Base-by-base conservation (phyloP, 2,329 filamentous ascomycete genomes). In the Colletotrichum sp. region DNA sequence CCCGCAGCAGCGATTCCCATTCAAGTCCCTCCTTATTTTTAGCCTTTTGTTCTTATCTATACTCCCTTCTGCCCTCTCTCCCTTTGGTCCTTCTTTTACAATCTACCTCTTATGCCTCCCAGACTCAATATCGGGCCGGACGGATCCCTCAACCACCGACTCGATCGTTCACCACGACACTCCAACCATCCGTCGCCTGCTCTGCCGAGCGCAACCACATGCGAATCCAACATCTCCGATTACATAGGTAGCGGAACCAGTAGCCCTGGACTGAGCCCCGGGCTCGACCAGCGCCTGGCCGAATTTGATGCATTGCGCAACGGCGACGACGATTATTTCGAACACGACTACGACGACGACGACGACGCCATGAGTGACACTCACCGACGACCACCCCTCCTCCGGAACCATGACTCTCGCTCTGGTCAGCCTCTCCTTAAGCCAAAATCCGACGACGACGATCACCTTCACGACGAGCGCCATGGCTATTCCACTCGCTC, bases 331-430 rank as follows among this genome's bases (percentile, higher is more conserved):
- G 70, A 83, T 75, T 74, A 80, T 44, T 76, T 81, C 67, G 77
- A 81, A 76, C 71, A 81, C 76, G 81, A 83, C 73, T 82, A 83
- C 79, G 83, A 85, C 78, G 80, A 81, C 76, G 81, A 80, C 79
- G 81, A 86, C 68, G 85, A 84, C 76, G 84, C 86, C 78, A 86
- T 86, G 81, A 85, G 87, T 39, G 86, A 89, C 80, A 81, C 85
- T 69, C 81, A 82, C 77, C 86, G 82, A 77, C 86, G 88, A 77
- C 86, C 90, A 21, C 82, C 87, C 64, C 85, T 89, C 80, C 85
- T 88, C 78, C 87, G 86, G 68, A 86, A 87, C 18, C 82, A 83
- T 4, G 87, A 90, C 73, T 87, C 87, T 73, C 88, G 88, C 60
- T 86, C 86, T 24, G 85, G 80, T 21, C 82, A 82, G n/a, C 86